Evolutionary conservation across 305 asterid genomes (phyloP), one percentile per base, ranked within the genome.

Genomic region (Salvia sclarea): DNA sequence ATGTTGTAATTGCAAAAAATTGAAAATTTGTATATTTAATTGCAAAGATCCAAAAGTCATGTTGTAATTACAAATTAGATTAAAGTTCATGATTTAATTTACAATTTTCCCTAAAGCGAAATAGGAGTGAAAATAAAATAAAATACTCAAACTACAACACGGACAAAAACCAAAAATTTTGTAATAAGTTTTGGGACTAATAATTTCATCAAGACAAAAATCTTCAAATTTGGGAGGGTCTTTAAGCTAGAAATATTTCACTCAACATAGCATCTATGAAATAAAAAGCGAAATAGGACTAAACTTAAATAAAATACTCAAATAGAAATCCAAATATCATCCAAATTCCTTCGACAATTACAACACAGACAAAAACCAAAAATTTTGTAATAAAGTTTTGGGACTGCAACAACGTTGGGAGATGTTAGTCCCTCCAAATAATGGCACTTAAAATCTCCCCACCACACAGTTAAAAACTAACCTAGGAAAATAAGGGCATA

Each of bases 291-390:
- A 66, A 11, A 6, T 5, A 22, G 25, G 54, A 70, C 17, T 64
- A 13, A 67, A 73, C 55, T 45, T 17, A 18, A 61, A n/a, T 17
- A 18, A 16, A 59, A 45, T 59, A 49, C 49, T 58, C 45, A 4
- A 47, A 66, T 37, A 74, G 52, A 22, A 58, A 47, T 37, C 78
- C 69, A 69, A 71, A 52, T 49, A 71, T 53, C 75, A 72, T 65
- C 78, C 78, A 66, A 72, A 67, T 61, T 50, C 75, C 72, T 48
- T 73, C 9, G 61, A 70, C 84, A 69, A 78, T 48, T 78, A 77
- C 84, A 77, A 82, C 70, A 79, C 85, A 74, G 5, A 60, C 31
- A 24, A 49, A 72, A 63, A 66, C 81, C 81, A 80, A 86, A 82
- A 77, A 82, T 61, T 74, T 71, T 70, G 81, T 64, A 28, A 28